Conservation (phyloP, 768 basidiomycete species). For the Termitomyces sp. region DNA sequence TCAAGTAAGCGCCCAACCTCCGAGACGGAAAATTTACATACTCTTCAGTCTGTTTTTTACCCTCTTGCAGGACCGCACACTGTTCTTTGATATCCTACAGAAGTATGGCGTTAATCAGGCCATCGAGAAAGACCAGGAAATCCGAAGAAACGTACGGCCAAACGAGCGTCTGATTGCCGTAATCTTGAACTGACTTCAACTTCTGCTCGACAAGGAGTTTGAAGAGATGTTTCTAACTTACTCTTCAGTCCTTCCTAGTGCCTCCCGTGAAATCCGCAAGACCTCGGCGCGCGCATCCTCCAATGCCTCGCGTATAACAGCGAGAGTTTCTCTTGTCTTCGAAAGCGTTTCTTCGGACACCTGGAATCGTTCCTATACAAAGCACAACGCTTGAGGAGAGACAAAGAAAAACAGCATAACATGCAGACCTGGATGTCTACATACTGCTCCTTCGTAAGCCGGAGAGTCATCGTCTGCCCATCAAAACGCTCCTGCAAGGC, state of each 20-base stretch:
- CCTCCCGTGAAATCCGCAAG: not conserved
- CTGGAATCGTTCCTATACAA: constrained; percentile 9
- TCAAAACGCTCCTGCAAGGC: constrained; percentile 56
- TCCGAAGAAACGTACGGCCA: constrained; percentile 1
- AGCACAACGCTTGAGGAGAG: not conserved
- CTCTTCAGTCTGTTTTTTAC: not conserved
- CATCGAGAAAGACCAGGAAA: not conserved
- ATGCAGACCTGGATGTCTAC: constrained; percentile 39
- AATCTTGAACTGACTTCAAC: not conserved
- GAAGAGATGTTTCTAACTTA: not conserved
- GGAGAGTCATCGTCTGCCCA: constrained; percentile 46
- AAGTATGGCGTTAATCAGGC: not conserved
- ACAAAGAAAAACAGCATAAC: not conserved
- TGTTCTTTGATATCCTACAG: not conserved
- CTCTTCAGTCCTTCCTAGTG: not conserved
- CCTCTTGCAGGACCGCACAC: not conserved
- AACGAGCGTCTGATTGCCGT: not conserved
- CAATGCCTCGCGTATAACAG: not conserved
- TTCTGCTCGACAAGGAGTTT: not conserved
- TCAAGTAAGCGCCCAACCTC: not conserved
- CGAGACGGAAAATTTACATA: not conserved
- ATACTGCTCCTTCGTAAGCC: constrained; percentile 47
- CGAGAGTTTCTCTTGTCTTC: not conserved
- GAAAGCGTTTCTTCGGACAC: constrained; percentile 7
- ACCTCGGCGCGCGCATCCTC: not conserved